Evolutionary conservation across 2,329 filamentous ascomycete species (phyloP), one percentile per base, ranked within the genome.

Genomic region (Didymella pomorum): DNA sequence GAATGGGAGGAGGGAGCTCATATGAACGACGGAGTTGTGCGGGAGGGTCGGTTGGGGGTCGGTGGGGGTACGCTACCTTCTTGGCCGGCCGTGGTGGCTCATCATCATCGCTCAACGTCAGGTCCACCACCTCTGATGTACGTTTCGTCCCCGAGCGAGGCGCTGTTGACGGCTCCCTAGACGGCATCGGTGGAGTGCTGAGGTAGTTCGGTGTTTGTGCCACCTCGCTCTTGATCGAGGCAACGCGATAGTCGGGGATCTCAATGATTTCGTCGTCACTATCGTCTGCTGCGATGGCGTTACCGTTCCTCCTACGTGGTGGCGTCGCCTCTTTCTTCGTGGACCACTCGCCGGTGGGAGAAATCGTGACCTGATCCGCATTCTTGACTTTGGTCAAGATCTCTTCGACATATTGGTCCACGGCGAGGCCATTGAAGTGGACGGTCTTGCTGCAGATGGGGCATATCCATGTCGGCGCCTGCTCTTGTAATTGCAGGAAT

Each of bases 401-500:
- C 63, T 97, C 90, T 70, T 89, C 87, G 16, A 97, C 93, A 73
- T 96, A 97, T 86, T 95, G 90, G 67, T 99, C 95, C 28, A 98
- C 87, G 11, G 92, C 92, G 23, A 99, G 80, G 46, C 86, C 88
- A 49, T 94, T 90, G 75, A 92, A 99, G 0, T 88, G 87, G 1
- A 93, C 89, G 0, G 86, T 79, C 71, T 93, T 96, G 77, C 89
- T 94, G 80, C 95, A 99, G 21, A 97, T 89, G 0, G 95, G 95
- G 71, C 95, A 99, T n/a, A 88, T 83, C 95, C 95, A 99, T 18
- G 95, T 96, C 0, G 95, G 95, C 0, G 92, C 94, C 80, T 99
- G 95, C 74, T 98, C 93, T 74, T 98, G 94, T 26, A 99, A 80
- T 69, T 97, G 92, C 20, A 99, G 83, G 73, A 97, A 99, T 2